phyloP scores from a whole-genome alignment of 2,329 filamentous ascomycete genomes.

The Aspergillus felis region DNA sequence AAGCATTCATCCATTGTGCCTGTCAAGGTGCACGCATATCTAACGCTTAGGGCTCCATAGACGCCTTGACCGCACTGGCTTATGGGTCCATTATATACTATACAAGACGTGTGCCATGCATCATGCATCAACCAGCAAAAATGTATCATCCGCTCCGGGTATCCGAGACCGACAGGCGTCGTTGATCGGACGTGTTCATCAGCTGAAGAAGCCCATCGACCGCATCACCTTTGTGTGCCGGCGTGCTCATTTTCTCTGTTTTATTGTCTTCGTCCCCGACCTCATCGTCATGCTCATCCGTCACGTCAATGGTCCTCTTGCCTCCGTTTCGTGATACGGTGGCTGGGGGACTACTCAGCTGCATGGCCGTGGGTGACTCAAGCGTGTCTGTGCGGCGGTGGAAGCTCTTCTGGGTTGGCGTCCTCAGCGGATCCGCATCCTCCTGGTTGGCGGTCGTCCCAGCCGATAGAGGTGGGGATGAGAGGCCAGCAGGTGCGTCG shows the following conservation, averaged over 20 bases:
- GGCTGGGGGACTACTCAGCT: slow-evolving; percentile 33
- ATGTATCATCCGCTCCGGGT: slow-evolving; percentile 18
- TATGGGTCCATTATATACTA: background rate
- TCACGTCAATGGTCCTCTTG: background rate
- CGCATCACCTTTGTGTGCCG: slow-evolving; percentile 34
- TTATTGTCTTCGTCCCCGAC: background rate
- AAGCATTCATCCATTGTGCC: background rate
- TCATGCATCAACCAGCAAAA: background rate
- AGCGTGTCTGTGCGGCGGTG: slow-evolving; percentile 4
- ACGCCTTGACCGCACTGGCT: background rate
- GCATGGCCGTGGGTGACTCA: slow-evolving; percentile 32
- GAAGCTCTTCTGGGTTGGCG: slow-evolving; percentile 16
- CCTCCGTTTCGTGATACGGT: slow-evolving; percentile 19
- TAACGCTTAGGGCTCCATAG: too few relatives aligned
- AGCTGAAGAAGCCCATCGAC: slow-evolving; percentile 38
- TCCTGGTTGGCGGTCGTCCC: slow-evolving; percentile 6
- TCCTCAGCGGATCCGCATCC: slow-evolving; percentile 16
- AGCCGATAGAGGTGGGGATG: slow-evolving; percentile 16
- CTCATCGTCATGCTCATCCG: background rate
- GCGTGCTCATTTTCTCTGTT: slow-evolving; percentile 5
- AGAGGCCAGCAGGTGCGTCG: slow-evolving; percentile 8
- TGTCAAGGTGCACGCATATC: background rate
- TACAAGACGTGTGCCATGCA: background rate
- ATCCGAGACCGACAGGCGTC: slow-evolving; percentile 16
- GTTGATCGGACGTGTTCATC: slow-evolving; percentile 33